phyloP scores from a whole-genome alignment of 208 protist species.

The Leishmania guyanensis region DNA sequence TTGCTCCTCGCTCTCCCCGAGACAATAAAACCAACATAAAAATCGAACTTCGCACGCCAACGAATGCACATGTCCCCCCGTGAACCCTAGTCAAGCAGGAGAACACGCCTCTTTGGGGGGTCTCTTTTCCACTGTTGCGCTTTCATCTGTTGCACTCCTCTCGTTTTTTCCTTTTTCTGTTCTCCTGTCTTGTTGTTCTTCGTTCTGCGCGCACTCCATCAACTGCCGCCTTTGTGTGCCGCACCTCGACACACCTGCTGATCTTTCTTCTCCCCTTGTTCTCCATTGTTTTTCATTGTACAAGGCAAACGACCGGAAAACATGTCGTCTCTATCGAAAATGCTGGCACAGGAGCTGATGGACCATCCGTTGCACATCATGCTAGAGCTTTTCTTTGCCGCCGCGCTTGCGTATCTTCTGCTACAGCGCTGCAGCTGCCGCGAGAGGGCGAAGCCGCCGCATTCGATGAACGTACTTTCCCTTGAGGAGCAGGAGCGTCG shows the following conservation, averaged over 20 bases:
- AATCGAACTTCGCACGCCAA: not conserved
- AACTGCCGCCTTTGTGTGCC: not conserved
- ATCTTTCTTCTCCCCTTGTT: not conserved
- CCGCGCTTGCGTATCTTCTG: conserved; percentile 48
- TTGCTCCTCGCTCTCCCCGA: not conserved
- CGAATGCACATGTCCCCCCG: not conserved
- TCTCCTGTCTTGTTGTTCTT: not conserved
- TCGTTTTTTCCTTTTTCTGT: not conserved
- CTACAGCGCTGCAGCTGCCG: conserved; percentile 29
- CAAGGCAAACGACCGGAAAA: not conserved
- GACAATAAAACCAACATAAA: not conserved
- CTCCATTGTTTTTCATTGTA: not conserved
- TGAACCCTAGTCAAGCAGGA: not conserved
- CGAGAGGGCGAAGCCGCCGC: conserved; percentile 10
- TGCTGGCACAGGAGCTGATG: conserved; percentile 41
- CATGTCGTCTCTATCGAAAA: conserved; percentile 14
- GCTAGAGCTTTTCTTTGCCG: conserved; percentile 68
- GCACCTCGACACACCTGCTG: not conserved
- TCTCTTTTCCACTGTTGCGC: not conserved
- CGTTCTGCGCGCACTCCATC: not conserved
- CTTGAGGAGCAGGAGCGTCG: conserved; percentile 81
- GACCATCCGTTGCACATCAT: conserved; percentile 69
- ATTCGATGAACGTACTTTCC: conserved; percentile 53
- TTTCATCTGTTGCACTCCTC: not conserved
- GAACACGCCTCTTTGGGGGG: not conserved